phyloP scores from a whole-genome alignment of 805 yeast species.

The Monosporozyma unispora region DNA sequence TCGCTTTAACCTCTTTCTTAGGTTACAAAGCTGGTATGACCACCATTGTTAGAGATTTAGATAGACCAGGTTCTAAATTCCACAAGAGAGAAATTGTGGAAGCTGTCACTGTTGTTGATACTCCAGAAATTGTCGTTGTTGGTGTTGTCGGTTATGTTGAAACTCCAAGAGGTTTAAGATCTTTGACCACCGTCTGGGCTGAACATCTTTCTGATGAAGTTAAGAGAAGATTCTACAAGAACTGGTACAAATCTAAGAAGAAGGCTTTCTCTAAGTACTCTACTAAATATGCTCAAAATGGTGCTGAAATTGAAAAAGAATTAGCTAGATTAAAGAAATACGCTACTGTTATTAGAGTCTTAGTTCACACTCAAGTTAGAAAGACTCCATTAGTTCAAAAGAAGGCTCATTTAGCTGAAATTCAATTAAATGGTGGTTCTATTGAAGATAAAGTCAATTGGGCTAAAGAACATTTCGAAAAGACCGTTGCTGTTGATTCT shows the following conservation, averaged over 20 bases:
- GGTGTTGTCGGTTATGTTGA: slow-evolving; percentile 99
- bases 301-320: slow-evolving; percentile 85
- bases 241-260: slow-evolving; percentile 99
- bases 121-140: slow-evolving; percentile 97
- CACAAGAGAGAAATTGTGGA: slow-evolving; percentile 99
- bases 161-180: slow-evolving; percentile 99
- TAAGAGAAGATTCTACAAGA: slow-evolving; percentile 99
- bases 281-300: slow-evolving; percentile 91
- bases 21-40: slow-evolving; percentile 99
- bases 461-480: slow-evolving; percentile 98
- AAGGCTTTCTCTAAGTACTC: slow-evolving; percentile 99
- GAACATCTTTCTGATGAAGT: slow-evolving; percentile 99
- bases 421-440: slow-evolving; percentile 99
- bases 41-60: slow-evolving; percentile 99
- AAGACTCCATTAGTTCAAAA: slow-evolving; percentile 98
- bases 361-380: slow-evolving; percentile 98
- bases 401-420: slow-evolving; percentile 99
- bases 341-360: slow-evolving; percentile 97
- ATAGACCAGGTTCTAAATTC: slow-evolving; percentile 99
- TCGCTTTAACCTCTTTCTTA: slow-evolving; percentile 97
- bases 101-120: slow-evolving; percentile 98
- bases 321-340: slow-evolving; percentile 97
- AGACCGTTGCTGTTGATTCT: slow-evolving; percentile 90
- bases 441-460: slow-evolving; percentile 94
- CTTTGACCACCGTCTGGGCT: slow-evolving; percentile 99